Conservation (phyloP, 2,329 filamentous ascomycete genomes). For the Thielaviopsis ethacetica region DNA sequence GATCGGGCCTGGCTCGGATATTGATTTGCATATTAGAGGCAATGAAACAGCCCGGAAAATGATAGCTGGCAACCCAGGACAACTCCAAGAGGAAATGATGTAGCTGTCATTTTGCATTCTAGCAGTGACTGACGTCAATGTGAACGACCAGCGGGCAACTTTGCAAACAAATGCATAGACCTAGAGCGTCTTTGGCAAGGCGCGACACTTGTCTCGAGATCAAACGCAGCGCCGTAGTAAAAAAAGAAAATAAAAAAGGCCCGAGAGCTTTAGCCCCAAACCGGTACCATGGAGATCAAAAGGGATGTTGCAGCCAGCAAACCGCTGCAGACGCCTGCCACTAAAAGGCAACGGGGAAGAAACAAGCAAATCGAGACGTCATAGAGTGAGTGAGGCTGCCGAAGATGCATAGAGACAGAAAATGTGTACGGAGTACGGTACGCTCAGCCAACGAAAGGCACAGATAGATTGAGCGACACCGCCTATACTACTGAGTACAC, state of each 20-base stretch:
- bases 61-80: background rate
- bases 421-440: background rate
- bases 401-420: background rate
- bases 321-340: background rate
- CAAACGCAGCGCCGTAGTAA: background rate
- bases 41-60: background rate
- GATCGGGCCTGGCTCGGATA: background rate
- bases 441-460: background rate
- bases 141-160: background rate
- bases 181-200: background rate
- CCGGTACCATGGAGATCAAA: background rate
- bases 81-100: background rate
- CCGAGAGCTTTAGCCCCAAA: background rate
- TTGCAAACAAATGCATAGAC: background rate
- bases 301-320: background rate
- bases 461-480: too few species aligned
- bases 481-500: too few species aligned
- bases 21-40: background rate
- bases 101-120: background rate
- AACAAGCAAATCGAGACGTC: background rate
- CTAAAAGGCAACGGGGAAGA: background rate
- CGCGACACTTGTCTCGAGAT: background rate
- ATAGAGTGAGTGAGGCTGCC: background rate
- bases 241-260: background rate
- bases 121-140: background rate